Percentiles rank a stretch among this genome's conserved stretches.
These are phyloP conservation scores for Blepharisma japonicum DNA, from an alignment of 73 alveolate genomes.

Conservation along the genomic window DNA sequence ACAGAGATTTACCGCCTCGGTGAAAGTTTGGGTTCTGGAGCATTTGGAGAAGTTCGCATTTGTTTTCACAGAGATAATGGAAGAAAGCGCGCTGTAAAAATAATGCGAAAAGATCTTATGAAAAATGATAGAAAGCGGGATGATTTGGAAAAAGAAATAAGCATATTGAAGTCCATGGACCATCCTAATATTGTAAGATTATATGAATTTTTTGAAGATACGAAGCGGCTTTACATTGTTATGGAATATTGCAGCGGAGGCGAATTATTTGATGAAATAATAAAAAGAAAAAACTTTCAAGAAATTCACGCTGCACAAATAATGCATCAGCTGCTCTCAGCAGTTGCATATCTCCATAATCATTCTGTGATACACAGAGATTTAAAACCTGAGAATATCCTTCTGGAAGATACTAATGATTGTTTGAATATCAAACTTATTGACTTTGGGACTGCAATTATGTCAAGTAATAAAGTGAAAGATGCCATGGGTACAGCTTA, in stretches of 20 bases:
- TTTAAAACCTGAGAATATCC: constrained; percentile 80
- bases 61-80: constrained; percentile 37
- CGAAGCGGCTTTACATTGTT: constrained; percentile 56
- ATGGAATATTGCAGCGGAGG: constrained; percentile 72
- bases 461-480: constrained; percentile 41
- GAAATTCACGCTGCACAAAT: constrained; percentile 68
- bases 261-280: constrained; percentile 67
- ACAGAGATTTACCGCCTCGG: constrained; percentile 27
- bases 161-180: constrained; percentile 47
- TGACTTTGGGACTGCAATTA: constrained; percentile 77
- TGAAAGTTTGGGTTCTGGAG: constrained; percentile 36
- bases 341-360: constrained; percentile 65
- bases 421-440: constrained; percentile 55
- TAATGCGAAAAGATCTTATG: constrained; percentile 31
- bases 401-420: constrained; percentile 52
- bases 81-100: constrained; percentile 42
- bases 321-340: constrained; percentile 60
- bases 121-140: constrained; percentile 24
- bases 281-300: constrained; percentile 46
- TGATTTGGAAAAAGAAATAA: constrained; percentile 41
- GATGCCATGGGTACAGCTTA: constrained; percentile 65
- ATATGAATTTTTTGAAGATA: constrained; percentile 64
- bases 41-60: constrained; percentile 48
- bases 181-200: constrained; percentile 77
- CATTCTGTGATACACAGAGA: constrained; percentile 74